These are phyloP conservation scores for Acer campestre DNA, from an alignment of 345 rosid genomes.

Conservation along the genomic window DNA sequence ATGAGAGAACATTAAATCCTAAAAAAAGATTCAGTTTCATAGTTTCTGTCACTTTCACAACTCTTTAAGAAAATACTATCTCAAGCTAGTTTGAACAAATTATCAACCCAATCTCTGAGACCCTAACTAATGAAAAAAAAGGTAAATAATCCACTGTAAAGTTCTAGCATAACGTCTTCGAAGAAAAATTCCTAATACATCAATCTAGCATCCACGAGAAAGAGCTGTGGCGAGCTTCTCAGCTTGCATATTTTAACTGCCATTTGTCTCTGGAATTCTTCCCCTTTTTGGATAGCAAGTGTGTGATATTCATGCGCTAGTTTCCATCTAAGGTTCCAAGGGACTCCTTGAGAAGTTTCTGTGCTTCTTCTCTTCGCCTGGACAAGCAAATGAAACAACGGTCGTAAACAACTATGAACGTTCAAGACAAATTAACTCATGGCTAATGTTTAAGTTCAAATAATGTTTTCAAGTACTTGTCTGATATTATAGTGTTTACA, in stretches of 20 bases:
- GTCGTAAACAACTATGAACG: neutral
- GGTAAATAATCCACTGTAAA: neutral
- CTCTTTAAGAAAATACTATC: neutral
- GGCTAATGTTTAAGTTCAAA: neutral
- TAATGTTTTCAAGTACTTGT: neutral
- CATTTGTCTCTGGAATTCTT: neutral
- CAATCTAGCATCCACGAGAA: neutral
- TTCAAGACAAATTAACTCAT: neutral
- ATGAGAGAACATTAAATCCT: no score
- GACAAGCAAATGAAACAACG: constrained; percentile 22
- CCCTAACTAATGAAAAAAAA: neutral
- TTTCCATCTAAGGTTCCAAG: constrained; percentile 67
- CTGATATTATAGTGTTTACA: no score
- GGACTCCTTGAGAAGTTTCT: constrained; percentile 71
- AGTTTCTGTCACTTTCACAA: no score
- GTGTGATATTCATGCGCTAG: neutral
- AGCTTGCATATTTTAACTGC: neutral
- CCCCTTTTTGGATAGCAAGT: neutral
- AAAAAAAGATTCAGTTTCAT: no score
- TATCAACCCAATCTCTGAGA: neutral
- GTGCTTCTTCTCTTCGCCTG: constrained; percentile 89
- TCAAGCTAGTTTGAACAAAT: neutral
- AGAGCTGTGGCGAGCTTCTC: neutral
- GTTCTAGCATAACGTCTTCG: neutral
- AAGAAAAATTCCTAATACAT: neutral